phyloP scores from a whole-genome alignment of 768 basidiomycete genomes.

The Mycena maculata region DNA sequence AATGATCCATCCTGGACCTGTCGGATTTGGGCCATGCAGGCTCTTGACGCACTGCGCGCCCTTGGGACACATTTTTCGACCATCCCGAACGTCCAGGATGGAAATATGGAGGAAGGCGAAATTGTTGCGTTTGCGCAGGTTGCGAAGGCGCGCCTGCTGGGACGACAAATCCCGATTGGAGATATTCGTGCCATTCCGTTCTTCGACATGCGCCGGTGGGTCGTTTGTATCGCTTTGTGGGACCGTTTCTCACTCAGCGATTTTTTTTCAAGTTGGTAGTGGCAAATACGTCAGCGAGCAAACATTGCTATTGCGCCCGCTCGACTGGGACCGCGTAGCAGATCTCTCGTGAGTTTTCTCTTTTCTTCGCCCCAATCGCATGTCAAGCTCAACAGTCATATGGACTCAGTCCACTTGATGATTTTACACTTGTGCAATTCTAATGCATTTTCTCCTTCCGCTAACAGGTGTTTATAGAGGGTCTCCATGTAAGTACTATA shows the following conservation, averaged over 20 bases:
- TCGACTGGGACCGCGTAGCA: too few relatives aligned
- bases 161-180: not conserved
- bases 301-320: too few relatives aligned
- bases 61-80: conserved; percentile 15
- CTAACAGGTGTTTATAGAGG: too few relatives aligned
- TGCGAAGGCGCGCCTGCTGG: conserved; percentile 2
- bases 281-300: too few relatives aligned
- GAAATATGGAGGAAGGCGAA: conserved; percentile 16
- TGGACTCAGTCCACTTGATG: conserved; percentile 59
- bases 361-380: conserved; percentile 56
- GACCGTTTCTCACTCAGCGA: too few relatives aligned
- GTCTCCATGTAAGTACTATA: too few relatives aligned
- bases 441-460: conserved; percentile 45
- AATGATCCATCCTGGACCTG: conserved; percentile 12
- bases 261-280: too few relatives aligned
- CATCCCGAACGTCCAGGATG: conserved; percentile 19
- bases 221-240: too few relatives aligned
- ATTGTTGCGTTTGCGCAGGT: conserved; percentile 22
- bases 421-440: conserved; percentile 68
- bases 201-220: conserved; percentile 24
- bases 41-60: not conserved
- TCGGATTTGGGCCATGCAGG: conserved; percentile 15
- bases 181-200: conserved; percentile 11
- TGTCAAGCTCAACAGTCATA: conserved; percentile 77
- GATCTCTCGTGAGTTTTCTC: not conserved